Evolutionary conservation across 495 filamentous ascomycete species (phyloP).

Genomic region (Schizothecium vesticola): DNA sequence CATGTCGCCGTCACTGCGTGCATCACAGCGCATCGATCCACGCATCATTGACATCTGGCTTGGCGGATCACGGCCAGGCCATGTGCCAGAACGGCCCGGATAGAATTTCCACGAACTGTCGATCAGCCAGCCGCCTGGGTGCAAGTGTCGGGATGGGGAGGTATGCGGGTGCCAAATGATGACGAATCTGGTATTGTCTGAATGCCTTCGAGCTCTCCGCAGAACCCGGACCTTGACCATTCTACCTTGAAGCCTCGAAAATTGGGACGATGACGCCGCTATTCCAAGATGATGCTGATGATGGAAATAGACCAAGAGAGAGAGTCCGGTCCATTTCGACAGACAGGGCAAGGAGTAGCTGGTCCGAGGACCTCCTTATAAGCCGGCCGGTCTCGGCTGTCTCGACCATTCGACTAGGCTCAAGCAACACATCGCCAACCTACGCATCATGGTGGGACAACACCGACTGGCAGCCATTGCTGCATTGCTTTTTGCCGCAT

Average conservation of each 20-base stretch:
- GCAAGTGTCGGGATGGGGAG: not conserved
- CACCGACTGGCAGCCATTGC: not conserved
- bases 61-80: not conserved
- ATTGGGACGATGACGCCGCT: not conserved
- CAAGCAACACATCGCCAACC: not conserved
- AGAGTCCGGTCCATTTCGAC: too few relatives aligned
- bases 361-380: not conserved
- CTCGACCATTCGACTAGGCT: not conserved
- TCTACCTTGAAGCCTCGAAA: not conserved
- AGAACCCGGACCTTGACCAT: not conserved
- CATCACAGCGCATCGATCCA: not conserved
- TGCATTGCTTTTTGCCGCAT: constrained; percentile 16
- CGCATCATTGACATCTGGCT: not conserved
- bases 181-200: not conserved
- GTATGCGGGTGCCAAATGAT: not conserved
- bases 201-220: not conserved
- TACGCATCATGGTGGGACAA: not conserved
- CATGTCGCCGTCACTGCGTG: not conserved
- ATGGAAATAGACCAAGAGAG: not conserved
- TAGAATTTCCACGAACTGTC: not conserved
- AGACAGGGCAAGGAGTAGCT: not conserved
- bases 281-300: not conserved
- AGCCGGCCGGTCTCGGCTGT: not conserved
- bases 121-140: not conserved
- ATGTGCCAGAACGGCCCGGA: not conserved